A percentile compares a stretch with the other conserved stretches of the same genome.
phyloP scores from a whole-genome alignment of 352 stramenopile species.

The Globisporangium acanthophoron region DNA sequence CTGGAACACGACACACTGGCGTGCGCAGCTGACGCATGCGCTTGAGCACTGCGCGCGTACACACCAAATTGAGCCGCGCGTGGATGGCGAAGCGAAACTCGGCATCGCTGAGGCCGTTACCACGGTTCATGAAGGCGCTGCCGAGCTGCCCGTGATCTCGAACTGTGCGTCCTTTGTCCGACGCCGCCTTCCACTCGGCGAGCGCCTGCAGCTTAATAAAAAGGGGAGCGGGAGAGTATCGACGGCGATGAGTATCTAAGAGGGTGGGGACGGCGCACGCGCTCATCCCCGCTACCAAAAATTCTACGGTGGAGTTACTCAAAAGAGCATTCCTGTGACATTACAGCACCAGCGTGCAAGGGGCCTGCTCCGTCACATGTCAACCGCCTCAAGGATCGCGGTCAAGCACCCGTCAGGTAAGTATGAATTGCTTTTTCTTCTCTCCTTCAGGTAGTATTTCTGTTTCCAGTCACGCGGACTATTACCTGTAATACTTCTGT shows the following conservation, averaged over 20 bases:
- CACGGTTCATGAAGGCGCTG: neutral
- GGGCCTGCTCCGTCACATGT: slow-evolving; percentile 85
- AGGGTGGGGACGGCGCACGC: slow-evolving; percentile 43
- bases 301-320: slow-evolving; percentile 83
- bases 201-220: neutral
- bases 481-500: too few relatives aligned
- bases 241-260: neutral
- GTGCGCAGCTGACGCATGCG: neutral
- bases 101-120: neutral
- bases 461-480: too few relatives aligned
- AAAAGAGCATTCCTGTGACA: slow-evolving; percentile 77
- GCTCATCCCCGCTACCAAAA: slow-evolving; percentile 74
- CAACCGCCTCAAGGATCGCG: slow-evolving; percentile 77
- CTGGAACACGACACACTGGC: neutral
- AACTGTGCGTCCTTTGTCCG: neutral
- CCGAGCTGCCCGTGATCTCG: neutral
- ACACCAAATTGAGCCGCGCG: slow-evolving; percentile 9
- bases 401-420: slow-evolving; percentile 86
- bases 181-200: neutral
- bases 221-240: neutral
- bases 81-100: slow-evolving; percentile 11
- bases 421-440: slow-evolving; percentile 38
- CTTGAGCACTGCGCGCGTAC: slow-evolving; percentile 14
- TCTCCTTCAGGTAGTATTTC: too few relatives aligned
- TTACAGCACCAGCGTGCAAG: slow-evolving; percentile 86